Conservation (phyloP, 768 basidiomycete species). For the Termitomyces sp. region DNA sequence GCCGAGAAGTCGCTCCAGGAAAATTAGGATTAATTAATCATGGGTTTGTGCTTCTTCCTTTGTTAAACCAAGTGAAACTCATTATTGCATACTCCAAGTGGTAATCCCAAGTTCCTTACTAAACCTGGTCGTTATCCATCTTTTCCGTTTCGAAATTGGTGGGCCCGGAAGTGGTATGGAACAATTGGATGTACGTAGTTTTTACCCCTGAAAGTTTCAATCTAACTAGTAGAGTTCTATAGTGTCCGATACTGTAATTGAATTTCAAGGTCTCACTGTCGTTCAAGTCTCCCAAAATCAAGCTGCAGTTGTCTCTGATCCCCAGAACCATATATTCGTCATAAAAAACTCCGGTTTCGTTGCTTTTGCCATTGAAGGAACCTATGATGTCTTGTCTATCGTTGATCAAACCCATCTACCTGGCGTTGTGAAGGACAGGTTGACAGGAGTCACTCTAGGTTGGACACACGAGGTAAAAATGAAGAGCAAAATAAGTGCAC, state of each 20-base stretch:
- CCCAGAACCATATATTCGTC: constrained; percentile 77
- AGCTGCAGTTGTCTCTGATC: constrained; percentile 76
- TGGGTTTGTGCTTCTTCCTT: constrained; percentile 34
- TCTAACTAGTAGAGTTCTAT: background rate
- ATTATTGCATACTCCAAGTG: constrained; percentile 33
- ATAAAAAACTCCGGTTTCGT: constrained; percentile 79
- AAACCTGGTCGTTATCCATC: constrained; percentile 76
- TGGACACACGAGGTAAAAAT: constrained; percentile 78
- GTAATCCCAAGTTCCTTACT: constrained; percentile 72
- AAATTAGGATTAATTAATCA: constrained; percentile 74
- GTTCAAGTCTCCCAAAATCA: constrained; percentile 86
- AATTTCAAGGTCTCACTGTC: constrained; percentile 77
- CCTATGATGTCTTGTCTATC: constrained; percentile 76
- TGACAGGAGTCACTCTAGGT: constrained; percentile 64
- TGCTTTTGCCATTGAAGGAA: constrained; percentile 72
- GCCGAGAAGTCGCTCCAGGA: constrained; percentile 70
- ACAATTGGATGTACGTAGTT: constrained; percentile 57
- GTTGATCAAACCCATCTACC: constrained; percentile 83
- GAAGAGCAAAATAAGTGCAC: constrained; percentile 50
- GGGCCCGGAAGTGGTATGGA: constrained; percentile 74
- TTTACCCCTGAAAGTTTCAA: background rate
- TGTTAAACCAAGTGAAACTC: background rate
- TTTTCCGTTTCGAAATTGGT: constrained; percentile 79
- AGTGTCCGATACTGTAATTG: constrained; percentile 83
- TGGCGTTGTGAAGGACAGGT: constrained; percentile 52